Evolutionary conservation across 2,329 filamentous ascomycete genomes (phyloP).

Genomic region (Zymoseptoria brevis): DNA sequence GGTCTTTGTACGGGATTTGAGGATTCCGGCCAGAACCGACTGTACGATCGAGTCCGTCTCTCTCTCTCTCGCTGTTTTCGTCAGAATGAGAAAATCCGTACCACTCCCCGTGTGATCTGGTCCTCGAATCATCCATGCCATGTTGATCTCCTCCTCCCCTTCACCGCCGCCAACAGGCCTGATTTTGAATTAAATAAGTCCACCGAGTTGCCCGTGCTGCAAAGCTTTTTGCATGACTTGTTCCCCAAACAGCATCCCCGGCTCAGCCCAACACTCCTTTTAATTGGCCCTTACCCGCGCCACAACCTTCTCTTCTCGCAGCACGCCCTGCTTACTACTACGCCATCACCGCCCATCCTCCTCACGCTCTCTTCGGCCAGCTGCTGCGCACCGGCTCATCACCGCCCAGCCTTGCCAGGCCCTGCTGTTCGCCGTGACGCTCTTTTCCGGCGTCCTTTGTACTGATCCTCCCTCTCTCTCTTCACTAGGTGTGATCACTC

Average conservation of each 20-base stretch:
- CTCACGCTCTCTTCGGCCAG: slow-evolving; percentile 1
- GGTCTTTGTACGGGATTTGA: not conserved
- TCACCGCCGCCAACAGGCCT: not conserved
- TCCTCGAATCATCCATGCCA: not conserved
- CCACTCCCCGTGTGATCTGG: not conserved
- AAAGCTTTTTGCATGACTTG: not conserved
- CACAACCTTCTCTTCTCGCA: not conserved
- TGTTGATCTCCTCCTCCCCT: not conserved
- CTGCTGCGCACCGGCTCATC: not conserved
- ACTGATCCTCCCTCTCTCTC: not conserved
- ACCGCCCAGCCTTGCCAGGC: not conserved
- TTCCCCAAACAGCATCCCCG: not conserved
- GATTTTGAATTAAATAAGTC: not conserved
- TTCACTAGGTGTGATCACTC: not conserved
- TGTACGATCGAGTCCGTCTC: not conserved
- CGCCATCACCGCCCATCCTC: not conserved
- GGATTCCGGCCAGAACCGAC: not conserved
- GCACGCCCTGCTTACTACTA: not conserved
- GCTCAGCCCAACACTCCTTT: not conserved
- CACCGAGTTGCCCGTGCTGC: not conserved
- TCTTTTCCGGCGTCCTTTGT: not conserved
- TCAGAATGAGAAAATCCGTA: not conserved
- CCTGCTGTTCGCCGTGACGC: not conserved
- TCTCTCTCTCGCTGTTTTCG: not conserved
- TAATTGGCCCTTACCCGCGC: not conserved